Evolutionary conservation across 352 stramenopile species (phyloP).

Genomic region (Phytophthora citrophthora): DNA sequence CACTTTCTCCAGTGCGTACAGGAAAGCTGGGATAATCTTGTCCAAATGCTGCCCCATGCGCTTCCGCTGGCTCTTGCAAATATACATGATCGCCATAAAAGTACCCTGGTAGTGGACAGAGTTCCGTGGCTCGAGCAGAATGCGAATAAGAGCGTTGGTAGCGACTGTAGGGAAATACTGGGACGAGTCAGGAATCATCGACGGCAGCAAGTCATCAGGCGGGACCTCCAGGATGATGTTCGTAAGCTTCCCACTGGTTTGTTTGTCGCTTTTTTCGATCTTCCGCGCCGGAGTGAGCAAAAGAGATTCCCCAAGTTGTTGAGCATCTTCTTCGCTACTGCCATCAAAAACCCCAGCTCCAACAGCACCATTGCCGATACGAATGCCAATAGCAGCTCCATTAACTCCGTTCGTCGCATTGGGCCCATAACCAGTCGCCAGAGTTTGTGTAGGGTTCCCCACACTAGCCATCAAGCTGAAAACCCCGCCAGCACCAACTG

Average conservation of each 20-base stretch:
- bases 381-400: constrained; percentile 37
- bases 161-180: constrained; percentile 98
- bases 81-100: constrained; percentile 99
- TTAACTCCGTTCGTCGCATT: constrained; percentile 15
- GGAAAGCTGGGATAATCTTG: constrained; percentile 97
- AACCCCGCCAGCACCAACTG: constrained; percentile 37
- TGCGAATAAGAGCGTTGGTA: constrained; percentile 97
- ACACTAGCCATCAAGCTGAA: constrained; percentile 32
- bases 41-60: constrained; percentile 95
- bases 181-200: constrained; percentile 86
- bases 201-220: constrained; percentile 78
- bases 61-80: constrained; percentile 97
- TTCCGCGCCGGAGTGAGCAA: constrained; percentile 60
- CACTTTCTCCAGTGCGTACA: constrained; percentile 93
- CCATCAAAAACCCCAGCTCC: constrained; percentile 39
- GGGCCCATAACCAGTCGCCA: constrained; percentile 6
- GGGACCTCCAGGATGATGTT: constrained; percentile 69
- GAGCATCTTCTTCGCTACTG: constrained; percentile 53
- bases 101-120: constrained; percentile 97
- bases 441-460: constrained; percentile 15
- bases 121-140: constrained; percentile 96
- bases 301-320: constrained; percentile 50
- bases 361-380: constrained; percentile 43
- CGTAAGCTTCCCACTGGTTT: constrained; percentile 71
- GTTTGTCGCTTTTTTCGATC: constrained; percentile 72